Percentiles rank a stretch among this genome's conserved stretches.
Conservation (phyloP, 169 alveolate genomes). For the Plasmodium chabaudi region DNA sequence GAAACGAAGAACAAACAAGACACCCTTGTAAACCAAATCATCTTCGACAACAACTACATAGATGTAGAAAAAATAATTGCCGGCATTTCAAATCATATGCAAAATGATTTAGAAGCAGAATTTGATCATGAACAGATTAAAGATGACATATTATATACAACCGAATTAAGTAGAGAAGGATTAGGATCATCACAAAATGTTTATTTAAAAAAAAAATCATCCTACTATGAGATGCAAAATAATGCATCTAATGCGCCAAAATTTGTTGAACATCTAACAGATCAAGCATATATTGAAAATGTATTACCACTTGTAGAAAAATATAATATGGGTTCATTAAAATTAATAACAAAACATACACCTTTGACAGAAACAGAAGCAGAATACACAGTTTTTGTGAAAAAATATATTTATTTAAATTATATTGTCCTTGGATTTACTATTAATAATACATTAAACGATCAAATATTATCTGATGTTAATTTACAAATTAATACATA, state of each 20-base stretch:
- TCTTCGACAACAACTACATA: background rate
- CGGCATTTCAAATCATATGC: slow-evolving; percentile 27
- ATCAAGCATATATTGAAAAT: slow-evolving; percentile 13
- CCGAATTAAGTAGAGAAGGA: slow-evolving; percentile 1
- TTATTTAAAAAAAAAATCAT: slow-evolving; percentile 24
- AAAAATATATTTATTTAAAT: slow-evolving; percentile 77
- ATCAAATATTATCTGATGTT: slow-evolving; percentile 29
- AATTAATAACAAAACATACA: slow-evolving; percentile 64
- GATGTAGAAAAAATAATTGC: slow-evolving; percentile 19
- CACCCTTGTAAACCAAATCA: slow-evolving; percentile 6
- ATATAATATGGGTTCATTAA: slow-evolving; percentile 34
- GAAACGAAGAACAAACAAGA: background rate
- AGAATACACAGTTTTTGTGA: slow-evolving; percentile 85
- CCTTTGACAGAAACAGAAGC: slow-evolving; percentile 89
- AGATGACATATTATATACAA: slow-evolving; percentile 17
- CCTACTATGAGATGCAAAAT: slow-evolving; percentile 20
- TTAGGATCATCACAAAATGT: background rate
- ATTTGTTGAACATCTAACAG: slow-evolving; percentile 20
- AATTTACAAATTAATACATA: slow-evolving; percentile 28
- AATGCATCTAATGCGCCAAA: slow-evolving; percentile 8
- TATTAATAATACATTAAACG: slow-evolving; percentile 85
- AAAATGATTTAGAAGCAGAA: slow-evolving; percentile 10
- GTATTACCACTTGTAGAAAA: slow-evolving; percentile 23
- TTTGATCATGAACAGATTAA: slow-evolving; percentile 19
- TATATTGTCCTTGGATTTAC: slow-evolving; percentile 82